phyloP scores from a whole-genome alignment of 2,329 filamentous ascomycete genomes.

The Fusarium graminum region DNA sequence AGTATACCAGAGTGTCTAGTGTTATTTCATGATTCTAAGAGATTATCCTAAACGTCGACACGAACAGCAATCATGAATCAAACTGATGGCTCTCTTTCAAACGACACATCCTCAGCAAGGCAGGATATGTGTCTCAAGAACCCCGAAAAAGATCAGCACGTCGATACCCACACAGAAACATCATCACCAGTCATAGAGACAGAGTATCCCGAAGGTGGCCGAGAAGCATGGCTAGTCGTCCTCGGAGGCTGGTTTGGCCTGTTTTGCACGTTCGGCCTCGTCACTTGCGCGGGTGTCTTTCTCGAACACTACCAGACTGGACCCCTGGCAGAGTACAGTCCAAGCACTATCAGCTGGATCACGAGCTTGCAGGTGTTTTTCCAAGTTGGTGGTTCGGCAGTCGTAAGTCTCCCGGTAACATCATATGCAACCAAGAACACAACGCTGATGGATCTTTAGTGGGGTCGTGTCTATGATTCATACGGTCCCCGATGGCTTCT shows the following conservation, averaged over 20 bases:
- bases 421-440: no score
- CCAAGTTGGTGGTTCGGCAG: not conserved
- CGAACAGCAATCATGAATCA: not conserved
- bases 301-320: not conserved
- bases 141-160: not conserved
- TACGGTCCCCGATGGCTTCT: slow-evolving; percentile 5
- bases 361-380: not conserved
- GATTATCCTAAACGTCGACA: no score
- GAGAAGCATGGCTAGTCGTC: slow-evolving; percentile 8
- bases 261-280: not conserved
- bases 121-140: rapidly evolving
- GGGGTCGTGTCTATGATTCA: slow-evolving; percentile 8
- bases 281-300: not conserved
- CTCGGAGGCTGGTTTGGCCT: slow-evolving; percentile 1
- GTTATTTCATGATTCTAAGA: no score
- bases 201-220: not conserved
- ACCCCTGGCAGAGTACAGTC: rapidly evolving
- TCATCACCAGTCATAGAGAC: rapidly evolving
- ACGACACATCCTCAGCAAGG: not conserved
- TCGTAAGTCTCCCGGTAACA: no score
- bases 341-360: not conserved
- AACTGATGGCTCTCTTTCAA: not conserved
- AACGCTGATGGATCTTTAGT: rapidly evolving
- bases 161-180: no score
- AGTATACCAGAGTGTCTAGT: no score